Base-by-base conservation (phyloP, 306 rosid species). In the Sicyos edulis region DNA sequence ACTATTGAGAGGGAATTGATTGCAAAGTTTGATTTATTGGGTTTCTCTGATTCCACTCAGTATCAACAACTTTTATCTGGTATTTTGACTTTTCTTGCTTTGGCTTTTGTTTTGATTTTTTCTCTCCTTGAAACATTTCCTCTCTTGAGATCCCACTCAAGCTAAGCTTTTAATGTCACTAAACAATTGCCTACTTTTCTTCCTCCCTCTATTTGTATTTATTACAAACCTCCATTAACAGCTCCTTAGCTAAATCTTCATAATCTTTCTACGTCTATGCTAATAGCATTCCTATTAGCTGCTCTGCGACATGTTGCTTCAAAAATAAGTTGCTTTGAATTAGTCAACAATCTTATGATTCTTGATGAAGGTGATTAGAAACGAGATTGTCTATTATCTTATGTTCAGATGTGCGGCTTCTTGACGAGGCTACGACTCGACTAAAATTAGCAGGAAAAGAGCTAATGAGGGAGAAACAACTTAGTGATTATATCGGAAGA, bases 401-500 rank as follows among this genome's bases (percentile, higher is more conserved):
- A 14, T 0, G 0, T 70, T 40, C 68, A 77, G 80, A 54, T 74
- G 8, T 62, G 44, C 67, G 10, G 37, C 50, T 19, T 37, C 34
- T 14, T 10, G 22, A 56, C 15, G 67, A 71, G 76, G 67, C 22
- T 42, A 59, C 24, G 6, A 77, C 70, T 54, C 73, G 13, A 62
- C 67, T 77, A 24, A 53, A 64, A 15, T 54, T 72, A 55, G 76
- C 57, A 6, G 75, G 75, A 40, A 77, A 71, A 37, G 72, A 29
- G 44, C 54, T 77, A 0, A 65, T 26, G 37, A 20, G 29, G 63
- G 69, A 57, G 54, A 70, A 71, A 52, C 26, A 37, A 60, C 51
- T 71, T 3, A 8, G 80, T 61, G 75, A 77, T 21, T 70, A 77
- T n/a, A 63, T 71, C 53, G 76, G 80, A 71, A 53, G 40, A 73